Conservation (phyloP, 805 yeast genomes). For the Brettanomyces nanus region DNA sequence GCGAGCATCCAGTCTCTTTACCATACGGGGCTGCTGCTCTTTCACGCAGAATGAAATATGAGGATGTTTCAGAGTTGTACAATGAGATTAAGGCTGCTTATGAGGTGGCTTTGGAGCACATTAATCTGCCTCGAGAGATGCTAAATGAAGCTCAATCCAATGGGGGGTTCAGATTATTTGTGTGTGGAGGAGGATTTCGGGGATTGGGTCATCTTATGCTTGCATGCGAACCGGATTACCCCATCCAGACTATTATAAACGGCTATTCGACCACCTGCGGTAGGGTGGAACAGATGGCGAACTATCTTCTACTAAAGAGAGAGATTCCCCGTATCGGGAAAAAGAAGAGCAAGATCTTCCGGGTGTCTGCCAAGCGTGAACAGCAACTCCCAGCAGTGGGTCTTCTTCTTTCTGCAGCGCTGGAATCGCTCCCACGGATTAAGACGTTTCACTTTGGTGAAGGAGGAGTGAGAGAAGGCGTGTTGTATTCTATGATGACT, state of each 20-base stretch:
- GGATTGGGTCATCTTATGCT: conserved; percentile 59
- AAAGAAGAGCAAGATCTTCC: conserved; percentile 38
- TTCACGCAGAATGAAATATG: conserved; percentile 44
- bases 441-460: conserved; percentile 62
- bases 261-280: conserved; percentile 55
- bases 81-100: conserved; percentile 47
- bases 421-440: conserved; percentile 51
- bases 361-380: conserved; percentile 59
- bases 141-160: conserved; percentile 40
- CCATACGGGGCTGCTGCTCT: conserved; percentile 73
- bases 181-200: conserved; percentile 70
- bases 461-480: conserved; percentile 76
- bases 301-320: conserved; percentile 41
- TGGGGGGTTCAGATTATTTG: conserved; percentile 57
- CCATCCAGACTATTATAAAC: conserved; percentile 61
- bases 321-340: conserved; percentile 33
- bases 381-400: conserved; percentile 66
- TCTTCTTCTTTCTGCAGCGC: conserved; percentile 50
- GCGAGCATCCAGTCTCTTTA: conserved; percentile 50
- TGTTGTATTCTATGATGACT: conserved; percentile 54
- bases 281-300: conserved; percentile 43
- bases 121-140: conserved; percentile 45
- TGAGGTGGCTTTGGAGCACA: conserved; percentile 39
- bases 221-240: conserved; percentile 44
- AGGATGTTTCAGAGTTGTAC: conserved; percentile 39